phyloP scores from a whole-genome alignment of 495 filamentous ascomycete genomes.

The Penicillium malachiteum region DNA sequence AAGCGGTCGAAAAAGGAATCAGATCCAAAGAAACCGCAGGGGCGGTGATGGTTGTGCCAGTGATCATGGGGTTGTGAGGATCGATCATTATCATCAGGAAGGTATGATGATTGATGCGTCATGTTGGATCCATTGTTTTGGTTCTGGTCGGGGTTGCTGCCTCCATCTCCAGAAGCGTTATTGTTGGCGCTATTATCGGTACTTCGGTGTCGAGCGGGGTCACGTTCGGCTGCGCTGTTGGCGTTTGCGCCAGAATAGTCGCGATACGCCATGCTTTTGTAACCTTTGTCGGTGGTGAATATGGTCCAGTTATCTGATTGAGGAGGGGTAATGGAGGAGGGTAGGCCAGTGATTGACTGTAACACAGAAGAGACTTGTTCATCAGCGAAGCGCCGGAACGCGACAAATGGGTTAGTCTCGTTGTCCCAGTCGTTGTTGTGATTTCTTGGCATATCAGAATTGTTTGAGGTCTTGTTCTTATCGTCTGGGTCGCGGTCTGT shows the following conservation, averaged over 20 bases:
- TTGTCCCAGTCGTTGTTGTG: slow-evolving; percentile 25
- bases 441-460: slow-evolving; percentile 3
- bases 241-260: slow-evolving; percentile 17
- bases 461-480: slow-evolving; percentile 7
- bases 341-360: slow-evolving; percentile 51
- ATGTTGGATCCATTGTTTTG: neutral
- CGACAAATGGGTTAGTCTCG: slow-evolving; percentile 55
- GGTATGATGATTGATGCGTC: neutral
- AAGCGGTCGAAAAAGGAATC: slow-evolving; percentile 38
- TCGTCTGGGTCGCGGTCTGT: slow-evolving; percentile 23
- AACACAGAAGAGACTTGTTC: slow-evolving; percentile 56
- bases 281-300: slow-evolving; percentile 32
- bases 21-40: slow-evolving; percentile 31
- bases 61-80: slow-evolving; percentile 6
- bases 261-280: slow-evolving; percentile 21
- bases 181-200: slow-evolving; percentile 6
- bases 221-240: slow-evolving; percentile 10
- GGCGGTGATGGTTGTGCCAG: slow-evolving; percentile 2
- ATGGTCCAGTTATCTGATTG: slow-evolving; percentile 37
- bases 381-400: slow-evolving; percentile 60
- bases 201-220: slow-evolving; percentile 11
- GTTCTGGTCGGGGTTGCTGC: slow-evolving; percentile 6
- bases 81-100: slow-evolving; percentile 11
- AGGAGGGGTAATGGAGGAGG: slow-evolving; percentile 32
- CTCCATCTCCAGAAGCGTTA: slow-evolving; percentile 5